Evolutionary conservation across 202 grass and related monocot genomes (phyloP), one percentile per base, ranked within the genome.

Genomic region (Schoenoplectus tabernaemontani): DNA sequence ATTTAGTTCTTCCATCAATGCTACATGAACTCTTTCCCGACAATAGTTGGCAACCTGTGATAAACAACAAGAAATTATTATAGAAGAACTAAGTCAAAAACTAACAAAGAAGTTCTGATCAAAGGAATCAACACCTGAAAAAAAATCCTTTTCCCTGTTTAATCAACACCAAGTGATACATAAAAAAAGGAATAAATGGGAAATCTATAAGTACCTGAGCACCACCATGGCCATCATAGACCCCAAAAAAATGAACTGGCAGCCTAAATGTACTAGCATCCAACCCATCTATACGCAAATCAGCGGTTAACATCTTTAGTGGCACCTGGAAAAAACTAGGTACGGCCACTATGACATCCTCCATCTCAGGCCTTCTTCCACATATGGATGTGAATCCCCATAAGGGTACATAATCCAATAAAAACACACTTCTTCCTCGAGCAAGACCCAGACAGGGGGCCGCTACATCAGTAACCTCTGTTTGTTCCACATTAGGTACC

Each of bases 201-300:
- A 51, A 17, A 30, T 44, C 8, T 28, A 13, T 32, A 10, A 36
- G 16, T 82, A 98, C 96, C 91, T 98, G 96, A 0, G 96, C 82
- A 37, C 96, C 96, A 41, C 96, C 96, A 80, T 98, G 96, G 59
- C 96, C 91, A 28, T 95, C 96, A 32, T 95, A 98, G 16, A 98
- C 96, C 20, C 96, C 96, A 36, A 95, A 95, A 72, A 98, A 98
- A 85, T 98, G 91, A 0, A 84, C 79, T 2, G 96, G 88, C 39
- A 92, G 79, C 46, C 86, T 83, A 79, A 98, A 89, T 7, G 85
- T 83, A 74, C 63, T 86, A 16, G 86, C 88, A 76, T 98, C 90
- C 20, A 98, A 80, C 3, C 89, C 90, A 22, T 92, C 85, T 7
- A 98, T 80, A 2, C 39, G 59, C 0, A 80, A 72, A 84, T 94